Evolutionary conservation across 1,284 basidiomycete genomes (phyloP).

Genomic region (Hemileccinum hortonii): DNA sequence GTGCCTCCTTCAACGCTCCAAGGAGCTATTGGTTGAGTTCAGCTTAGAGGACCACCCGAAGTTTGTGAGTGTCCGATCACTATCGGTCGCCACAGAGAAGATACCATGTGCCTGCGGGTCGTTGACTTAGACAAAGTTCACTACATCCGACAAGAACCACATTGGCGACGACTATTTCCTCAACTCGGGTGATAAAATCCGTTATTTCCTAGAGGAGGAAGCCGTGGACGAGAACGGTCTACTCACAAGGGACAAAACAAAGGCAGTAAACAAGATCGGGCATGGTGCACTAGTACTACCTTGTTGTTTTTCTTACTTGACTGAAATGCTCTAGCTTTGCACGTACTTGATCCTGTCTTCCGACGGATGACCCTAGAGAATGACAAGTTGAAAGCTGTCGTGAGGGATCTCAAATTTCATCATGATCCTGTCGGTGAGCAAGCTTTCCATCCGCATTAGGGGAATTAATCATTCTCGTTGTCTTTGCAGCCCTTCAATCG

Average conservation of each 20-base stretch:
- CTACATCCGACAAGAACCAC: constrained; percentile 73
- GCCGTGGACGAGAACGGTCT: constrained; percentile 64
- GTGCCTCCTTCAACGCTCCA: constrained; percentile 68
- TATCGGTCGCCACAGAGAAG: too few species aligned
- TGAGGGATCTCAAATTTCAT: constrained; percentile 76
- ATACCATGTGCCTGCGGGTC: background rate
- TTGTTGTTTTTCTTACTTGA: background rate
- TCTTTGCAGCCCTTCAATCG: constrained; percentile 75
- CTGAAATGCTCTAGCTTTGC: constrained; percentile 53
- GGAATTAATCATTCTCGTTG: background rate
- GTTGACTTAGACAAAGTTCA: constrained; percentile 80
- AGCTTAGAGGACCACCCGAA: constrained; percentile 77
- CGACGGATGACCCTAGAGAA: constrained; percentile 77
- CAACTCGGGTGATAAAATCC: constrained; percentile 87
- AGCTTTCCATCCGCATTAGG: background rate
- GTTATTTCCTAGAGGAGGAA: constrained; percentile 85
- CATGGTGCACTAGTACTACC: constrained; percentile 56
- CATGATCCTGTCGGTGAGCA: constrained; percentile 73
- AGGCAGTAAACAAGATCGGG: constrained; percentile 81
- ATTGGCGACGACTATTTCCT: constrained; percentile 94
- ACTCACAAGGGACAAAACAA: constrained; percentile 75
- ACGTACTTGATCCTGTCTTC: constrained; percentile 83
- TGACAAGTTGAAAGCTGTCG: constrained; percentile 62
- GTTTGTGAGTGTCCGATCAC: constrained; percentile 46
- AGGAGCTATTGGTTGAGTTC: constrained; percentile 76